phyloP scores from a whole-genome alignment of 768 basidiomycete genomes.

The Candolleomyces aberdarensis region DNA sequence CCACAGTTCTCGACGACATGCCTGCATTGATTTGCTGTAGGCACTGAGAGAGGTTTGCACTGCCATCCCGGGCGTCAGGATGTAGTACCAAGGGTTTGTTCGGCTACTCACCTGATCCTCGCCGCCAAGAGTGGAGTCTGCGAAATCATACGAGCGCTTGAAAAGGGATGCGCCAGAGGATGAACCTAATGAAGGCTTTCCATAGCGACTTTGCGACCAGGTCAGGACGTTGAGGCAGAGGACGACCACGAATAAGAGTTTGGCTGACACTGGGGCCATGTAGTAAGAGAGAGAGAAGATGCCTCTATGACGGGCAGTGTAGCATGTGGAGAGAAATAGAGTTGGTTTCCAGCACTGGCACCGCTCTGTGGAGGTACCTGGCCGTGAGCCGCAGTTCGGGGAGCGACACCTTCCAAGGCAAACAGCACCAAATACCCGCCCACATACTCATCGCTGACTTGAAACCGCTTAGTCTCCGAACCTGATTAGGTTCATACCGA shows the following conservation, averaged over 20 bases:
- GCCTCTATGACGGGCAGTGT: slow-evolving; percentile 9
- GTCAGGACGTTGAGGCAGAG: slow-evolving; percentile 59
- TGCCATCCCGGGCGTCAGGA: slow-evolving; percentile 20
- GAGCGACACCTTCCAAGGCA: no score
- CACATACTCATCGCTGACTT: no score
- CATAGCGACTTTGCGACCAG: slow-evolving; percentile 62
- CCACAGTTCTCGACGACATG: slow-evolving; percentile 62
- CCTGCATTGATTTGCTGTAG: slow-evolving; percentile 55
- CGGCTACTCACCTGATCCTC: slow-evolving; percentile 1
- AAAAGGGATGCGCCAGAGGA: background rate
- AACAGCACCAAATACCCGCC: no score
- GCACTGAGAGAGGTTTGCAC: slow-evolving; percentile 66
- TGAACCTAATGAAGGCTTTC: slow-evolving; percentile 22
- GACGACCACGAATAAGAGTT: slow-evolving; percentile 47
- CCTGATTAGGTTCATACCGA: no score
- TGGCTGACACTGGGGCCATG: slow-evolving; percentile 50
- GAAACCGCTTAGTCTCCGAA: no score
- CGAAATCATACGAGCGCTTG: slow-evolving; percentile 2
- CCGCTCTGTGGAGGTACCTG: no score
- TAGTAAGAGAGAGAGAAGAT: slow-evolving; percentile 12
- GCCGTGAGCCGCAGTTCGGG: no score
- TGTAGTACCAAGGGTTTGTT: background rate
- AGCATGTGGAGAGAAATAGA: slow-evolving; percentile 8
- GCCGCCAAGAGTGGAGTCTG: background rate
- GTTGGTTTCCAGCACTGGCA: background rate